These are phyloP conservation scores for Solanum medicagineum DNA, from an alignment of 257 asterid genomes.

Conservation along the genomic window DNA sequence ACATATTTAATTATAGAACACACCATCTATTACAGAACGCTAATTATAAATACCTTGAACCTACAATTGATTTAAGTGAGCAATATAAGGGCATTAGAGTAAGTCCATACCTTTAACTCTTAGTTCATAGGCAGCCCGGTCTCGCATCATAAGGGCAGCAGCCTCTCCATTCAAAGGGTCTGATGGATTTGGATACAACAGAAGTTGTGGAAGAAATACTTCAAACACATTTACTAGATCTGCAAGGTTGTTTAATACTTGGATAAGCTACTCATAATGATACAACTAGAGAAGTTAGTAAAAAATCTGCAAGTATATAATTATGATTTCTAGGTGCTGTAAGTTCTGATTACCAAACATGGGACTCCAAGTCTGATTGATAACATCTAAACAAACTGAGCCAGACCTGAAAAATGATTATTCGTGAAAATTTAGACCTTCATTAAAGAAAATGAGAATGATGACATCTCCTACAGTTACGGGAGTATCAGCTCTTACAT, in stretches of 20 bases:
- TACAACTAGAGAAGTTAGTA: not conserved
- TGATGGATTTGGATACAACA: constrained; percentile 87
- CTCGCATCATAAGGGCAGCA: constrained; percentile 94
- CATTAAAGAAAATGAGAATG: not conserved
- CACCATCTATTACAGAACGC: not conserved
- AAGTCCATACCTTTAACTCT: constrained; percentile 66
- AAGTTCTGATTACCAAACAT: constrained; percentile 65
- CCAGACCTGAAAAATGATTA: constrained; percentile 67
- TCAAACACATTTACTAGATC: constrained; percentile 95
- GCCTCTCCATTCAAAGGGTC: constrained; percentile 98
- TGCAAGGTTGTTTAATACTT: constrained; percentile 6
- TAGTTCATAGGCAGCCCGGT: constrained; percentile 61
- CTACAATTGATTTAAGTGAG: not conserved
- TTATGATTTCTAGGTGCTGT: not conserved
- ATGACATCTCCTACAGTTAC: not conserved
- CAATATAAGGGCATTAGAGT: not conserved
- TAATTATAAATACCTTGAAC: not conserved
- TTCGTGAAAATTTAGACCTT: not conserved
- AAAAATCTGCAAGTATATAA: not conserved
- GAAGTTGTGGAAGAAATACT: constrained; percentile 90
- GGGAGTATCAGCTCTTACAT: constrained; percentile 32
- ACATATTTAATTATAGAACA: not conserved
- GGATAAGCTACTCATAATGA: not conserved
- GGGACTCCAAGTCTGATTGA: constrained; percentile 99
- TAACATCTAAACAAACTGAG: constrained; percentile 91